Conservation (phyloP, 805 yeast genomes). For the Monosporozyma siamensis region DNA sequence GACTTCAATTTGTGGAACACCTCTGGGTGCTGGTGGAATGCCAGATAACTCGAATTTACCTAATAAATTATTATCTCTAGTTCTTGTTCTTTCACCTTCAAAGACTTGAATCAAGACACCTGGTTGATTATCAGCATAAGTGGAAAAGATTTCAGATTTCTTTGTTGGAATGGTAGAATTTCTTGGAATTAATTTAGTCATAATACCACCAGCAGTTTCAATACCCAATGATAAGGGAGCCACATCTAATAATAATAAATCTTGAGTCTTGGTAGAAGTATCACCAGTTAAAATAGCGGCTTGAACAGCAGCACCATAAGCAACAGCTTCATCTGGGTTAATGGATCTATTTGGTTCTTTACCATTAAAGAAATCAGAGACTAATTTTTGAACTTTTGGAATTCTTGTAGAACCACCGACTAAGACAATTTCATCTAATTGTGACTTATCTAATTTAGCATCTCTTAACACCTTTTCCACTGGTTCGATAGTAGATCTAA, state of each 20-base stretch:
- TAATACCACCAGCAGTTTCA: conserved; percentile 99
- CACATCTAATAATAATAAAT: conserved; percentile 86
- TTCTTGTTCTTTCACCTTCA: conserved; percentile 97
- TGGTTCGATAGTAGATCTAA: conserved; percentile 90
- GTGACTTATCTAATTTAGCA: conserved; percentile 81
- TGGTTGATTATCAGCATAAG: conserved; percentile 97
- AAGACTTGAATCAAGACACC: conserved; percentile 96
- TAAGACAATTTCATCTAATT: conserved; percentile 83
- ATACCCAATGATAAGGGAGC: conserved; percentile 96
- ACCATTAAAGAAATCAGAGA: conserved; percentile 93
- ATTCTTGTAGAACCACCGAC: conserved; percentile 99
- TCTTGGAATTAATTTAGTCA: conserved; percentile 95
- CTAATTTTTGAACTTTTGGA: conserved; percentile 93
- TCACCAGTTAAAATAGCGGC: conserved; percentile 96
- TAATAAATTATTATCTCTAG: conserved; percentile 89
- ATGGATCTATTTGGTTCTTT: conserved; percentile 94
- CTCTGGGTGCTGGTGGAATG: conserved; percentile 98
- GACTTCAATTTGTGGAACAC: conserved; percentile 96
- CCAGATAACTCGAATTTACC: conserved; percentile 96
- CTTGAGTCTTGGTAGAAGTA: conserved; percentile 93
- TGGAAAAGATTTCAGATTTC: conserved; percentile 93
- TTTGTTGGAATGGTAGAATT: conserved; percentile 96
- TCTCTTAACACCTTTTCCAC: conserved; percentile 92
- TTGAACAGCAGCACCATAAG: conserved; percentile 98
- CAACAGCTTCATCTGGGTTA: conserved; percentile 98